Evolutionary conservation across 1,139 yeast genomes (phyloP).

Genomic region (Chernovozyma sophiae-reginae): DNA sequence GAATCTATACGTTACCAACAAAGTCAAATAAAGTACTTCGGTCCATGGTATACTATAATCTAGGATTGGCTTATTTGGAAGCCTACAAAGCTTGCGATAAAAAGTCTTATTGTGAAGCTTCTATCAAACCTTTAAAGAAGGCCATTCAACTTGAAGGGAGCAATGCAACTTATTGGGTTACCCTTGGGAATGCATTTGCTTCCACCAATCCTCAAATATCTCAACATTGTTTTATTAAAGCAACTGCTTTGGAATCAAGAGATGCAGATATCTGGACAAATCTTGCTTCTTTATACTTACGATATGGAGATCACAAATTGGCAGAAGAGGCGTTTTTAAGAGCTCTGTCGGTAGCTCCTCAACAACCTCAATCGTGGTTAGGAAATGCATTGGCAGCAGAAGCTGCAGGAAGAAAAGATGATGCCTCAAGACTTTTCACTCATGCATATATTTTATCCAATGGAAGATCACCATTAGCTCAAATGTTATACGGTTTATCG

Average conservation of each 20-base stretch:
- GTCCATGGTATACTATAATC: constrained; percentile 62
- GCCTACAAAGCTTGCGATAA: constrained; percentile 35
- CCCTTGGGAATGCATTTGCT: constrained; percentile 68
- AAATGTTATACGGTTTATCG: constrained; percentile 65
- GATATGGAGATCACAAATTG: constrained; percentile 62
- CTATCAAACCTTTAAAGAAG: constrained; percentile 56
- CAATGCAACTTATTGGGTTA: constrained; percentile 75
- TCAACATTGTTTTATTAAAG: constrained; percentile 90
- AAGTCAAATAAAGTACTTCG: constrained; percentile 45
- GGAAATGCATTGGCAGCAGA: constrained; percentile 75
- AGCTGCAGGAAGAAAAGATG: constrained; percentile 49
- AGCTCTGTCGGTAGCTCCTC: constrained; percentile 82
- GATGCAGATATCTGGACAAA: constrained; percentile 77
- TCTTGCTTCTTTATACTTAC: constrained; percentile 71
- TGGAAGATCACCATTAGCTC: constrained; percentile 69
- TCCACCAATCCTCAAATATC: constrained; percentile 64
- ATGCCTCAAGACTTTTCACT: constrained; percentile 57
- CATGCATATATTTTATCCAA: constrained; percentile 77
- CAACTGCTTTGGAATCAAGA: constrained; percentile 63
- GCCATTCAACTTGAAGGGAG: constrained; percentile 70
- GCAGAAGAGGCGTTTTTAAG: constrained; percentile 71
- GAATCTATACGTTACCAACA: constrained; percentile 25
- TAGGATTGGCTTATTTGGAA: constrained; percentile 63
- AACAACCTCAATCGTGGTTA: constrained; percentile 74
- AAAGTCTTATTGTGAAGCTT: constrained; percentile 31